Conservation (phyloP, 2,329 filamentous ascomycete species). For the Trichoderma sp. region DNA sequence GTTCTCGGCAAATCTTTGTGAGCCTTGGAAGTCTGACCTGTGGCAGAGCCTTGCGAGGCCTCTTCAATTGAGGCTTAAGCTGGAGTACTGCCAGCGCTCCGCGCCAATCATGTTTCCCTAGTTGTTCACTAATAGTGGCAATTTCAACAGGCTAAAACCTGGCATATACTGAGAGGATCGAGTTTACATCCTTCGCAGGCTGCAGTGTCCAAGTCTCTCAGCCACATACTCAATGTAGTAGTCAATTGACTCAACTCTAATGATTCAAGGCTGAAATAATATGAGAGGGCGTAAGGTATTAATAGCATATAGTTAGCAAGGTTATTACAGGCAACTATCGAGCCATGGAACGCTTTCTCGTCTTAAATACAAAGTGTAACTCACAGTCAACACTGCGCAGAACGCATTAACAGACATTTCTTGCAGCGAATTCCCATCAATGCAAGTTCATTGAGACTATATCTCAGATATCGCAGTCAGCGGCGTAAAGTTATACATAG, state of each 20-base stretch:
- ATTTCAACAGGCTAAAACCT: background rate
- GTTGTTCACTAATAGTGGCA: background rate
- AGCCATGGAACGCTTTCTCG: too few relatives aligned
- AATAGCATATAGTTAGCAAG: too few relatives aligned
- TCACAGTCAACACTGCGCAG: background rate
- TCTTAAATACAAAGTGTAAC: too few relatives aligned
- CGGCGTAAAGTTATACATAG: too few relatives aligned
- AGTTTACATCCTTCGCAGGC: too few relatives aligned
- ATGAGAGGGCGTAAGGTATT: too few relatives aligned
- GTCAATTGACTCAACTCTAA: background rate
- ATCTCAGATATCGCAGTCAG: too few relatives aligned
- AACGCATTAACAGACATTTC: background rate
- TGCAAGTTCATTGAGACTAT: background rate
- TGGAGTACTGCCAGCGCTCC: background rate
- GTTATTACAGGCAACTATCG: too few relatives aligned
- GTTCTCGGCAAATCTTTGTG: fast-evolving
- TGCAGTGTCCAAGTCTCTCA: too few relatives aligned
- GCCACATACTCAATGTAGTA: too few relatives aligned
- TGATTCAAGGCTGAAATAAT: background rate
- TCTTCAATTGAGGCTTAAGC: background rate
- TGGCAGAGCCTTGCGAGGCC: too few relatives aligned
- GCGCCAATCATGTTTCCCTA: background rate
- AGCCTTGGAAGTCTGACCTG: background rate
- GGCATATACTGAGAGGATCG: background rate
- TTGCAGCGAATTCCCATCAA: background rate